Evolutionary conservation across 1,284 basidiomycete genomes (phyloP), one percentile per base, ranked within the genome.

Genomic region (Phellopilus nigrolimitatus): DNA sequence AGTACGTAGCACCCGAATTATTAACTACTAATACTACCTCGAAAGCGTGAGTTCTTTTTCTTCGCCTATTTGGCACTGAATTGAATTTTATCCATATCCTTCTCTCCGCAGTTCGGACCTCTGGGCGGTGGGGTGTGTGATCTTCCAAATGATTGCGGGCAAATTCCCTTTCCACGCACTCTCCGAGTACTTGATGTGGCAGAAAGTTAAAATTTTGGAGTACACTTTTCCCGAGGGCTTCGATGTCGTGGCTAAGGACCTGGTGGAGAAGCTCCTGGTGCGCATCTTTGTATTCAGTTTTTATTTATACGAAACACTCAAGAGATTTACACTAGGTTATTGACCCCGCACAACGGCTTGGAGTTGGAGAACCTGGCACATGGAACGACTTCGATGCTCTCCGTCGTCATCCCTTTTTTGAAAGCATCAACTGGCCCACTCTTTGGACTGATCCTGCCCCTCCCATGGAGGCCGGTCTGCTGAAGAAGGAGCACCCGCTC

Each of bases 101-200:
- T 39, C 17, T 43, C 28, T 30, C 46, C 62, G 64, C 48, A 92
- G 93, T 53, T 91, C 91, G 42, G 95, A 99, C 68, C 79, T 97
- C n/a, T 99, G 97, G 97, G 91, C 95, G 13, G 73, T 98, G 13
- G 97, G 95, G 1, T 98, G 95, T 68, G 91, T 98, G 49, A 71
- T 99, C 30, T 98, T 89, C 70, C 95, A 98, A 67, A 95, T 98
- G 85, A 88, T 98, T 31, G 88, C 93, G 54, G 94, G 94, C 34
- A 80, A 79, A 51, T 93, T 94, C 53, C 91, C 95, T 2, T 99
- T 99, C 69, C 82, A 88, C 55, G 87, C 86, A 27, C 75, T 93
- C 10, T 85, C 87, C 1, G 89, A 95, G 51, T 92, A 94, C 57
- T 78, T 89, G 44, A 89, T 82, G 21, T 86, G 83, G 79, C 80